Conservation (phyloP, 164 flowering plant species). For the Vitis rupestris region DNA sequence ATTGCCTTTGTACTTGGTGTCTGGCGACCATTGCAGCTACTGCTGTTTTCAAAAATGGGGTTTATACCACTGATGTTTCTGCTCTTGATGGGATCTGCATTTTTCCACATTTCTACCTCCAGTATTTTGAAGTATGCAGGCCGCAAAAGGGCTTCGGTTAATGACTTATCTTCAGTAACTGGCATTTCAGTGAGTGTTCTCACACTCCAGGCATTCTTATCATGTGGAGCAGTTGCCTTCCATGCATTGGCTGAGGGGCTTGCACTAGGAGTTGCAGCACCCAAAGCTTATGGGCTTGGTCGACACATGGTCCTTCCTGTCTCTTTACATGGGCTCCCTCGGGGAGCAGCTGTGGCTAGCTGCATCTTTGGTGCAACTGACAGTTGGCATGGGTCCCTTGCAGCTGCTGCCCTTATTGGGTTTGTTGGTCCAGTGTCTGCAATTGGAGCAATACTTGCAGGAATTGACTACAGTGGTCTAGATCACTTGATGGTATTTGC, state of each 20-base stretch:
- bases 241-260: slow-evolving; percentile 93
- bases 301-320: slow-evolving; percentile 91
- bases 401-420: slow-evolving; percentile 74
- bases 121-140: slow-evolving; percentile 39
- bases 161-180: slow-evolving; percentile 35
- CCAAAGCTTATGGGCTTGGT: slow-evolving; percentile 92
- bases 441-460: slow-evolving; percentile 82
- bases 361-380: slow-evolving; percentile 86
- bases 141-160: slow-evolving; percentile 53
- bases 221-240: slow-evolving; percentile 68
- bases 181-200: slow-evolving; percentile 60
- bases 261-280: slow-evolving; percentile 95
- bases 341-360: slow-evolving; percentile 95
- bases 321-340: slow-evolving; percentile 90
- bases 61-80: slow-evolving; percentile 47
- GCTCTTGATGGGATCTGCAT: slow-evolving; percentile 48
- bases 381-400: slow-evolving; percentile 82
- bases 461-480: slow-evolving; percentile 81
- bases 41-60: slow-evolving; percentile 67
- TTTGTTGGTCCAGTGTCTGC: slow-evolving; percentile 85
- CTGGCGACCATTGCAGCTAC: slow-evolving; percentile 88
- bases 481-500: slow-evolving; percentile 91
- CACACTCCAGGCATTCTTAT: slow-evolving; percentile 77
- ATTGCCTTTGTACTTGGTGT: slow-evolving; percentile 84
- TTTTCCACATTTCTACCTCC: slow-evolving; percentile 50